Evolutionary conservation across 1,139 yeast genomes (phyloP).

Genomic region (Taiozyma sp.): DNA sequence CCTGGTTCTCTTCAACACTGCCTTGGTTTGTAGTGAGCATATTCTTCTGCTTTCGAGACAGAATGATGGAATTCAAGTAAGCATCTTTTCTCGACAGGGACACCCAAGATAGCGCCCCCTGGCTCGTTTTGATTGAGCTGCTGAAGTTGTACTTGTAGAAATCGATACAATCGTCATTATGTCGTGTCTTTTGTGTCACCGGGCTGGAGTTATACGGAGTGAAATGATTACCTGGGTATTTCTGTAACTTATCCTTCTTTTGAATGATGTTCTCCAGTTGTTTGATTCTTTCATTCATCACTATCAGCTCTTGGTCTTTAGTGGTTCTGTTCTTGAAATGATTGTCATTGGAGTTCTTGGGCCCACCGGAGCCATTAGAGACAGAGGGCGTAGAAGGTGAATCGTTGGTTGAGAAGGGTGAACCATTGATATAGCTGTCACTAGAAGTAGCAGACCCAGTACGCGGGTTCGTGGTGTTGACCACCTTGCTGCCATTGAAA

Average conservation of each 20-base stretch:
- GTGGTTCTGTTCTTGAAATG: neutral
- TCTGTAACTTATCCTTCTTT: neutral
- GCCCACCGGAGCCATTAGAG: neutral
- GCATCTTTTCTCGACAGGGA: slow-evolving; percentile 35
- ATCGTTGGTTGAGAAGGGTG: neutral
- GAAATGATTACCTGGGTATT: neutral
- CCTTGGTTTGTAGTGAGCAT: neutral
- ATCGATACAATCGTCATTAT: slow-evolving; percentile 4
- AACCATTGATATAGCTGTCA: neutral
- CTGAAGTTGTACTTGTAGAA: slow-evolving; percentile 9
- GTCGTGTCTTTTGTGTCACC: neutral
- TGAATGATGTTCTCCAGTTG: slow-evolving; percentile 2
- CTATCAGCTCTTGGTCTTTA: slow-evolving; percentile 1
- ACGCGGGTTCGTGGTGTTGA: neutral
- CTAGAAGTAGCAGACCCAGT: neutral
- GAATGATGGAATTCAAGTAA: slow-evolving; percentile 22
- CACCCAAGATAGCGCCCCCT: slow-evolving; percentile 43
- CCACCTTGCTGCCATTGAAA: neutral
- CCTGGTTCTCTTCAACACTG: slow-evolving; percentile 1
- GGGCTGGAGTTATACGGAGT: neutral
- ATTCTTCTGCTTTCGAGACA: slow-evolving; percentile 6
- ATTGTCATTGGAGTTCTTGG: neutral
- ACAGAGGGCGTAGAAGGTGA: neutral
- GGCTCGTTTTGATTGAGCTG: slow-evolving; percentile 15
- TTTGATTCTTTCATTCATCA: slow-evolving; percentile 4